Conservation (phyloP, 1,284 basidiomycete genomes). For the Schizophyllum amplum region DNA sequence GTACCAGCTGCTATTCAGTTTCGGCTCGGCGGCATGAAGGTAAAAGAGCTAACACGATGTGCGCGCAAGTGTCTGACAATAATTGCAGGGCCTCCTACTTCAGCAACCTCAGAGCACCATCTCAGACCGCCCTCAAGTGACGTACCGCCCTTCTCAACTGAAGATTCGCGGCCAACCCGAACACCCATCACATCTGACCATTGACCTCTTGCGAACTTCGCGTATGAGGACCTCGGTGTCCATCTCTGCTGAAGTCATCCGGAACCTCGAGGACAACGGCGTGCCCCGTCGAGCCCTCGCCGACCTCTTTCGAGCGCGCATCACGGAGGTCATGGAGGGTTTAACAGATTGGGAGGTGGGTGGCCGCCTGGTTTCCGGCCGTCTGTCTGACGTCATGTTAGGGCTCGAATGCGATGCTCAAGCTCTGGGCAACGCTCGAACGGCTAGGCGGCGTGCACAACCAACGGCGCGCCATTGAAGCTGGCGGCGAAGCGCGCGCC, state of each 20-base stretch:
- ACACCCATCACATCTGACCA: conserved; percentile 23
- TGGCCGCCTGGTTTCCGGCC: too few species aligned
- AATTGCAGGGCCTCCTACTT: conserved; percentile 23
- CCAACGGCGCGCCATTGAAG: conserved; percentile 22
- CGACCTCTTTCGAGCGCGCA: conserved; percentile 17
- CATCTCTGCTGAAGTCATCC: conserved; percentile 34
- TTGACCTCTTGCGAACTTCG: conserved; percentile 32
- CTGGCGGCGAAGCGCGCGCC: conserved; percentile 8
- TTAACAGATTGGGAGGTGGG: conserved; percentile 21
- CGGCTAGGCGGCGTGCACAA: conserved; percentile 23
- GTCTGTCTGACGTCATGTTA: neutral
- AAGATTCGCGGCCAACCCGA: conserved; percentile 25
- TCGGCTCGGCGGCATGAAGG: conserved; percentile 30
- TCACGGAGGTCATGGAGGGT: conserved; percentile 17
- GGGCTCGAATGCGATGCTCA: conserved; percentile 17
- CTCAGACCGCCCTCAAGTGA: conserved; percentile 18
- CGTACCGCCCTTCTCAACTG: conserved; percentile 32
- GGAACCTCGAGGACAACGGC: conserved; percentile 38
- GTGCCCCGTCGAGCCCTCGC: conserved; percentile 24
- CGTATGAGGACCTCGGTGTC: conserved; percentile 25
- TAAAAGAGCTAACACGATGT: conserved; percentile 1
- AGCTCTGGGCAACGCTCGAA: conserved; percentile 25
- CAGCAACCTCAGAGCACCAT: conserved; percentile 14
- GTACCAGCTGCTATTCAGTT: conserved; percentile 33
- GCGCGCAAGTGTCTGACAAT: neutral